Base-by-base conservation (phyloP, 2,329 filamentous ascomycete genomes). In the Xylariaceae sp. region DNA sequence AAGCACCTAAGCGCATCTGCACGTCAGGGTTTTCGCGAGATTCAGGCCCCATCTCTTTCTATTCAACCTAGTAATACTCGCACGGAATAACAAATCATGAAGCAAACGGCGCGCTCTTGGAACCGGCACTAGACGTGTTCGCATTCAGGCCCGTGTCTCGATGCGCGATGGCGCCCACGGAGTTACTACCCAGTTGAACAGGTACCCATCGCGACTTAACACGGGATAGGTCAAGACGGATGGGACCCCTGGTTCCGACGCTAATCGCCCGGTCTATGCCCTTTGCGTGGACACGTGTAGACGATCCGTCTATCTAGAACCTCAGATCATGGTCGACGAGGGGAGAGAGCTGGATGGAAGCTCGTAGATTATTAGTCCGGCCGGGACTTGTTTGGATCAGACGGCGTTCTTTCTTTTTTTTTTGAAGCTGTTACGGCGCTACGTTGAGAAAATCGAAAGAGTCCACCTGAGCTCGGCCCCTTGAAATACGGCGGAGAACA, bases 401-500 rank as follows among this genome's bases (percentile, higher is more conserved):
- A 13, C 3, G 17, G 17, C 17, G 17, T 17, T 17, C 8, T 9
- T 9, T 17, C 17, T 18, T 42, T 42, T 9, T 10, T 42, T 42
- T 10, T 42, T 3, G 37, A 42, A 42, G 9, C 39, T 56, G 49
- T 45, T 52, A 42, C 59, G 10, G 49, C 51, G 49, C 54, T 57
- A 56, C 56, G 39, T 30, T 17, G 56, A 37, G 49, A 55, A 10
- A 42, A 47, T 58, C 55, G 56, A 51, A 58, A 53, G 49, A 11
- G 53, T 53, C 18, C 50, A 8, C 13, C 44, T 47, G 23, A 30
- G 23, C 23, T 30, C 23, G 23, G 23, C 23, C 23, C 23, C 23
- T 30, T 30, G 23, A 30, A 30, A 30, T 30, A 30, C 23, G 4
- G 2, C 23, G 23, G 23, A 30, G 23, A 30, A 30, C 23, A 30